Evolutionary conservation across 805 yeast species (phyloP).

Genomic region (Ogataea nakhonphanomensis): DNA sequence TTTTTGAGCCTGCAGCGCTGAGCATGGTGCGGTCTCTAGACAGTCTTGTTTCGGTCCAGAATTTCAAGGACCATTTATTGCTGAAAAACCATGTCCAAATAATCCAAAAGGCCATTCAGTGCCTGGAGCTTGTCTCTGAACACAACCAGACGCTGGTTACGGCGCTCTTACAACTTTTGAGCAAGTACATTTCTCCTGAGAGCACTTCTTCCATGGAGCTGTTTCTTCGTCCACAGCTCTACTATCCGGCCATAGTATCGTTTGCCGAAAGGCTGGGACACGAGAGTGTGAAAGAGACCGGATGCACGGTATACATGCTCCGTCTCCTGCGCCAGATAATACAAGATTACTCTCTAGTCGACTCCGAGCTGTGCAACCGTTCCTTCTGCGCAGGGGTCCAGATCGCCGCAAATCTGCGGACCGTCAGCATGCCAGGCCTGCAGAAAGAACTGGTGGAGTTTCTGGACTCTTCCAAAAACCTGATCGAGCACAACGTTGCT

Average conservation of each 20-base stretch:
- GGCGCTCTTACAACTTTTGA: neutral
- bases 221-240: slow-evolving; percentile 1
- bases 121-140: neutral
- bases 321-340: slow-evolving; percentile 2
- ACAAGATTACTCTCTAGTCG: neutral
- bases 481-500: neutral
- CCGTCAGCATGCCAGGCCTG: slow-evolving; percentile 2
- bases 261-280: neutral
- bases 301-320: neutral
- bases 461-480: neutral
- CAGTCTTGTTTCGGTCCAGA: slow-evolving; percentile 22
- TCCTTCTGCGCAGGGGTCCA: slow-evolving; percentile 1
- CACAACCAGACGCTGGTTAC: neutral
- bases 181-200: slow-evolving; percentile 1
- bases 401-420: slow-evolving; percentile 2
- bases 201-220: slow-evolving; percentile 6
- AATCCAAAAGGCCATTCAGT: slow-evolving; percentile 3
- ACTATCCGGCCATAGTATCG: neutral
- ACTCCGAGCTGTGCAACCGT: neutral
- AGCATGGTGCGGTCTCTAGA: slow-evolving; percentile 30
- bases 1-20: slow-evolving; percentile 31
- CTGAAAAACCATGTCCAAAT: slow-evolving; percentile 17
- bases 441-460: neutral
- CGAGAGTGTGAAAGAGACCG: neutral
- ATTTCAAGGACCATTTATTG: slow-evolving; percentile 27